Evolutionary conservation across 2,329 filamentous ascomycete genomes (phyloP).

Genomic region (Colletotrichum tamarilloi): DNA sequence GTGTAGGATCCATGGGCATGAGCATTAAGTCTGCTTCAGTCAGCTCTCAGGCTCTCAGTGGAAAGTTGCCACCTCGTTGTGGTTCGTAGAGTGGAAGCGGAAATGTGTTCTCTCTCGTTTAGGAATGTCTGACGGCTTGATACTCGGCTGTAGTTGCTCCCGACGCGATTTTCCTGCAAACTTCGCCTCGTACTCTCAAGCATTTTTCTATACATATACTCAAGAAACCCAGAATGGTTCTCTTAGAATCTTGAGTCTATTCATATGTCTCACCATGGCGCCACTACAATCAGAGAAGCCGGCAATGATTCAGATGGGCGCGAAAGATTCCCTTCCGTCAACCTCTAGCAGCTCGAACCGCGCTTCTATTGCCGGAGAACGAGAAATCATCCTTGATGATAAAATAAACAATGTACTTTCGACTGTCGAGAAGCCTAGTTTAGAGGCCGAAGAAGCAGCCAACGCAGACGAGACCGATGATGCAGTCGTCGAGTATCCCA

Average conservation of each 20-base stretch:
- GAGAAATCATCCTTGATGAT: not conserved
- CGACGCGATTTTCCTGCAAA: not conserved
- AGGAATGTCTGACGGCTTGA: not conserved
- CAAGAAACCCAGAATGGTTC: not conserved
- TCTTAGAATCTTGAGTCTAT: not conserved
- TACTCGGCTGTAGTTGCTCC: not conserved
- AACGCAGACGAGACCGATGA: not conserved
- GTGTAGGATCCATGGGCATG: not conserved
- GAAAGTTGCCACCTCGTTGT: not conserved
- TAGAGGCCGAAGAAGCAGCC: not conserved
- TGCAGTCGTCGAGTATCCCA: slow-evolving; percentile 10
- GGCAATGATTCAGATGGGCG: not conserved
- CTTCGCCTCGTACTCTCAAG: not conserved
- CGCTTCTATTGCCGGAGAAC: not conserved
- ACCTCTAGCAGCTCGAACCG: not conserved
- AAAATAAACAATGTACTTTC: not conserved
- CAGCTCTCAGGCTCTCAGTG: not conserved
- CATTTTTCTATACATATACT: not conserved
- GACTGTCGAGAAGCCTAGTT: not conserved
- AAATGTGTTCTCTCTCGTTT: not conserved
- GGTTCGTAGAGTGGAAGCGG: not conserved
- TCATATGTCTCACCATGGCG: not conserved
- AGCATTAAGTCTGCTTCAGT: not conserved
- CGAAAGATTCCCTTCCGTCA: not conserved
- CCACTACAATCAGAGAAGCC: not conserved